Percentiles rank a stretch among this genome's conserved stretches.
These are phyloP conservation scores for Nissolia schottii DNA, from an alignment of 306 rosid genomes.

Conservation along the genomic window DNA sequence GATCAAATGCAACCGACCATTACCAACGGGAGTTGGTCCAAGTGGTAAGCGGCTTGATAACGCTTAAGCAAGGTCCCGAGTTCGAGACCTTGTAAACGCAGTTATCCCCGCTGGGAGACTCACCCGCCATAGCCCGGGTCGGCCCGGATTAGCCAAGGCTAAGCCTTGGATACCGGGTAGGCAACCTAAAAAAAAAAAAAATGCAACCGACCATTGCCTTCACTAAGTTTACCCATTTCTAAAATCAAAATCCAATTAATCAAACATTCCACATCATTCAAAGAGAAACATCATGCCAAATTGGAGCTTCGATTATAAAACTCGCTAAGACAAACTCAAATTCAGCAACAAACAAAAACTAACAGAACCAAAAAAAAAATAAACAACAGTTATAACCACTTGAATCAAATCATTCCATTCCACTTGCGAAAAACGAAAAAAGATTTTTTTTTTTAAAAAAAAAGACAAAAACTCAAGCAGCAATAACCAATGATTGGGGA, in stretches of 20 bases:
- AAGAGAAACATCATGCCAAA: not conserved
- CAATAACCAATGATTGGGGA: not conserved
- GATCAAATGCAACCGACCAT: not conserved
- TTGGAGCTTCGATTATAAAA: not conserved
- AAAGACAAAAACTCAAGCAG: too few relatives aligned
- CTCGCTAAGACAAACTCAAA: not conserved
- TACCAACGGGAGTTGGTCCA: too few relatives aligned
- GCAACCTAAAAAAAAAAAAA: too few relatives aligned
- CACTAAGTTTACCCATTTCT: not conserved
- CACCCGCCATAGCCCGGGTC: too few relatives aligned
- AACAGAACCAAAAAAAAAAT: not conserved
- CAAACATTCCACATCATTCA: not conserved
- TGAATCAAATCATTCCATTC: not conserved
- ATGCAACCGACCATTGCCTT: too few relatives aligned
- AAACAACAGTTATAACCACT: not conserved
- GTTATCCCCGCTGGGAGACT: too few relatives aligned
- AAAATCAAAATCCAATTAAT: not conserved
- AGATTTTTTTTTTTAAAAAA: too few relatives aligned
- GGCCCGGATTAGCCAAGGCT: too few relatives aligned
- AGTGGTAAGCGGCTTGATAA: too few relatives aligned
- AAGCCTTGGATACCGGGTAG: too few relatives aligned
- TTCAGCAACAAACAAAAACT: not conserved
- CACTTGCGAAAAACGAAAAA: not conserved
- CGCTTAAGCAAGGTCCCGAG: too few relatives aligned
- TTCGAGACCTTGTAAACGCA: too few relatives aligned